Base-by-base conservation (phyloP, 2,329 filamentous ascomycete species). In the Fusarium miscanthi region DNA sequence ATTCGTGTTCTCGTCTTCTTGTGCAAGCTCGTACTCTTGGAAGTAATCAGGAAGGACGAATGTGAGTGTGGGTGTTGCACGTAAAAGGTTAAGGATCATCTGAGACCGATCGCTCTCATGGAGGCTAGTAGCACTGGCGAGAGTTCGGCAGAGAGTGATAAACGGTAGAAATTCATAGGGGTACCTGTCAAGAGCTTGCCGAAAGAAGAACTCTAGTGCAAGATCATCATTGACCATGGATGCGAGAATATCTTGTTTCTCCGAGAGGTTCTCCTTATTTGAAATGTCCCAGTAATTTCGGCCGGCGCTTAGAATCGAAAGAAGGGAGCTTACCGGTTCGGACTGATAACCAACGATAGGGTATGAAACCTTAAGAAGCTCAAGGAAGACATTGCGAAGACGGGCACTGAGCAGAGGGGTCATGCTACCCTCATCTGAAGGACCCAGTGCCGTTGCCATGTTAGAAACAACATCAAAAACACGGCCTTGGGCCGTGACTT, bases 121-220 rank as follows among this genome's bases (percentile, higher is more conserved):
- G 9, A 79, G 69, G 48, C 74, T 78, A 5, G 79, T 77, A 16
- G 81, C 79, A 45, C 81, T 83, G 40, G 78, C 88, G 21, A 97
- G 82, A 42, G 88, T 89, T 61, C 90, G 90, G 78, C 90, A 92
- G 42, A 97, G 84, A 59, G 88, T 89, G 67, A 97, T 82, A 76
- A 97, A 94, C 2, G 95, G 94, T 6, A 91, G 82, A 51, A 93
- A 91, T 81, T 98, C 95, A 80, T 93, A 95, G 1, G 95, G 95
- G 78, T 94, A 98, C 61, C 95, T 91, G 67, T 89, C 88, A 46
- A 92, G 87, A 11, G 95, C 90, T 78, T 93, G 88, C 54, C 88
- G 85, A 37, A 97, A 89, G 69, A 87, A 89, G 56, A 83, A 84
- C 27, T 85, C 85, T 77, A 92, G 85, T 23, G 94, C 78, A 45